These are phyloP conservation scores for Moricandia moricandioides DNA, from an alignment of 345 rosid genomes.

Conservation along the genomic window DNA sequence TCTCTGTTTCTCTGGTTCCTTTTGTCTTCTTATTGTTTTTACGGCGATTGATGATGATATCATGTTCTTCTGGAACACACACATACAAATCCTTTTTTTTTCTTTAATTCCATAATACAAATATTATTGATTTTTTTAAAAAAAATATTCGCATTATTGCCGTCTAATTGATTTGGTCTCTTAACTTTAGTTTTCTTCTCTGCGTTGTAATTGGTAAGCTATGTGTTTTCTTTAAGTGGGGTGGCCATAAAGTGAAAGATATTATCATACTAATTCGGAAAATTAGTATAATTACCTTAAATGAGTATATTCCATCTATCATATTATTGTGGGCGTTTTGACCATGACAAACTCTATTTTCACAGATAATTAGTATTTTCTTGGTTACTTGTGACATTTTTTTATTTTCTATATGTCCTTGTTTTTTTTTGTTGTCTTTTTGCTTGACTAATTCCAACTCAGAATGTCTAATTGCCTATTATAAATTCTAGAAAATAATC, in stretches of 20 bases:
- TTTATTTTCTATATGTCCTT: no score
- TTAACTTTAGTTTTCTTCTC: not conserved
- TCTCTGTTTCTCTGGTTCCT: not conserved
- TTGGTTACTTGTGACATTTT: not conserved
- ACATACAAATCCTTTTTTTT: not conserved
- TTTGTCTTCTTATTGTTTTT: conserved; percentile 7
- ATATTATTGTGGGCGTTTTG: not conserved
- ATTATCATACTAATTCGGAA: not conserved
- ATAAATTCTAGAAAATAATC: no score
- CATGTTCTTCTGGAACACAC: conserved; percentile 15
- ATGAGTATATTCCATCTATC: not conserved
- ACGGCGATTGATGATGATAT: not conserved
- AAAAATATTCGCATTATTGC: conserved; percentile 14
- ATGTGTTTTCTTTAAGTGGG: not conserved
- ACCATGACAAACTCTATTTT: not conserved
- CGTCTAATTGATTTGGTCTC: not conserved
- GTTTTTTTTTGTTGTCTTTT: no score
- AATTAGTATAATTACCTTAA: not conserved
- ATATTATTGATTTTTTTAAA: not conserved
- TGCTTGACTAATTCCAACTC: no score
- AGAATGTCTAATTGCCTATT: not conserved
- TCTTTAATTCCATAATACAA: not conserved
- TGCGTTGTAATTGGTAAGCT: not conserved
- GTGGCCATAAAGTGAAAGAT: not conserved
- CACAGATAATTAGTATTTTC: not conserved